phyloP scores from a whole-genome alignment of 495 filamentous ascomycete genomes.

The Aspergillus wentii region DNA sequence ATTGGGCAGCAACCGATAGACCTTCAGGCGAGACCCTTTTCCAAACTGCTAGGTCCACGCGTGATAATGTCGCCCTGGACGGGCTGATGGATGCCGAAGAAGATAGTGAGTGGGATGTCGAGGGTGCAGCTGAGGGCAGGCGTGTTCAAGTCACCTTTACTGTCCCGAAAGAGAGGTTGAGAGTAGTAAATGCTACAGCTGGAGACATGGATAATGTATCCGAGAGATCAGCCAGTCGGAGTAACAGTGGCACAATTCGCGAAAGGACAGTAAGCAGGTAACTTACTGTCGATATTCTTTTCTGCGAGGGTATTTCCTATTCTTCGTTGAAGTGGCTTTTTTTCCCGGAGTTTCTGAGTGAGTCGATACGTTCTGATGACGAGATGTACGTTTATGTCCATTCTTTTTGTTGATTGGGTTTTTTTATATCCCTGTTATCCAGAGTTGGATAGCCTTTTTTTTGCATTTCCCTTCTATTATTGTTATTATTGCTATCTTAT shows the following conservation, averaged over 20 bases:
- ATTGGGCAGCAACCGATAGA: conserved; percentile 46
- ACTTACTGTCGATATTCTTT: too few relatives aligned
- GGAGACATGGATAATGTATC: conserved; percentile 31
- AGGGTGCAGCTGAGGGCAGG: conserved; percentile 70
- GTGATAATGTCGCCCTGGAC: conserved; percentile 29
- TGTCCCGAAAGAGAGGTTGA: conserved; percentile 74
- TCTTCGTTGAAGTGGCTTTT: too few relatives aligned
- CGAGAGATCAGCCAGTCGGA: conserved; percentile 22
- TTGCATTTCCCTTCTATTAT: too few relatives aligned
- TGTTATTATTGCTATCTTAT: too few relatives aligned
- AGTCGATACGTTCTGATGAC: too few relatives aligned
- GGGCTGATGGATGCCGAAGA: conserved; percentile 22
- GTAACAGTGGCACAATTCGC: conserved; percentile 9
- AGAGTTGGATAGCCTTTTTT: too few relatives aligned
- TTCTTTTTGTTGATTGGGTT: too few relatives aligned
- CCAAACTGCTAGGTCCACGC: conserved; percentile 12
- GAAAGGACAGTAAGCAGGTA: not conserved
- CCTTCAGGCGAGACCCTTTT: conserved; percentile 17
- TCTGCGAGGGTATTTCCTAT: too few relatives aligned
- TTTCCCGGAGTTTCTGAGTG: too few relatives aligned
- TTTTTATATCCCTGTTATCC: too few relatives aligned
- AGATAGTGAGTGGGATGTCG: conserved; percentile 86
- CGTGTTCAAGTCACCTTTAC: conserved; percentile 94
- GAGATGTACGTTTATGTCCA: too few relatives aligned
- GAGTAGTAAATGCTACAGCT: conserved; percentile 71